Evolutionary conservation across 495 filamentous ascomycete genomes (phyloP), one percentile per base, ranked within the genome.

Genomic region (Podospora pseudoanserina): DNA sequence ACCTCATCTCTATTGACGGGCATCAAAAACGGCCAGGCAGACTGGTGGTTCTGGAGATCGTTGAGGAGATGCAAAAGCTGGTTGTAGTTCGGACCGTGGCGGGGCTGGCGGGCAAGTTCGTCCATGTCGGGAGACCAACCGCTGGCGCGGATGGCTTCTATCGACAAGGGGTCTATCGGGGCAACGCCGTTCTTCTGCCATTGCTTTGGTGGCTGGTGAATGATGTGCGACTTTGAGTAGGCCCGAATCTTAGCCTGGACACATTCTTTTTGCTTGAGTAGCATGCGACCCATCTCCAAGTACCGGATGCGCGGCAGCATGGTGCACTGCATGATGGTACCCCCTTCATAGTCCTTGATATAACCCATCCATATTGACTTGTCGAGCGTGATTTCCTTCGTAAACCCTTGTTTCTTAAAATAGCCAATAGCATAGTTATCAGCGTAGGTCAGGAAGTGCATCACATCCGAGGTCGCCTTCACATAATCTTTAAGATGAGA

Each of bases 351-450:
- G 78, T 99, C 95, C 79, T 99, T 99, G 78, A 99, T 99, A 75
- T 97, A 99, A 32, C 95, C 95, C 96, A 98, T 99, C 95, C 95
- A 99, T 19, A 92, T 89, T 7, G 89, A 86, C 74, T 88, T 90
- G 58, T 94, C 92, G 1, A 99, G 87, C 0, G 93, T 97, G 71
- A 99, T 98, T 70, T 99, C 94, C 77, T 99, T 99, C 0, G 96
- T 98, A 72, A 99, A 99, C 0, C 95, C 95, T 78, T 99, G 95
- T 78, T 99, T 99, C 78, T 98, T 96, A 82, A 99, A 99, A 76
- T 98, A 99, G 7, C 96, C 95, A 71, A 97, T 99, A 23, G 95
- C 95, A 74, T 98, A 98, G 76, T 99, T 99, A 78, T 99, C 96
- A 60, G 95, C 95, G 72, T 99, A 99, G 9, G 95, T 99, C 16